These are phyloP conservation scores for Lichtheimia ramosa DNA, from an alignment of 371 early-diverging fungal species.

Conservation along the genomic window DNA sequence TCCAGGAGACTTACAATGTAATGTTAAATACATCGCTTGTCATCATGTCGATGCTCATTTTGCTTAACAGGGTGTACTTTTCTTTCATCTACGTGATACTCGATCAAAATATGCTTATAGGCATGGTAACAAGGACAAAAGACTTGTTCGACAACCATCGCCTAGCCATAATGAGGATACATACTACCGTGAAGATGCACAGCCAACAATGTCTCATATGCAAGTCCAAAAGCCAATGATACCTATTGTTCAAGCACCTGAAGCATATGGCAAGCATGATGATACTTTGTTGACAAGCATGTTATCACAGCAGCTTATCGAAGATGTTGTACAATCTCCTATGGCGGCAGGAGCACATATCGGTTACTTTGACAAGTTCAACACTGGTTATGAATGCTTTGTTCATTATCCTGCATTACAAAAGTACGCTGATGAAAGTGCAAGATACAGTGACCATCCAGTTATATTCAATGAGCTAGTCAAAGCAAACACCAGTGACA, in stretches of 20 bases:
- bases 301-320: too few relatives aligned
- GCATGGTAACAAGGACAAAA: background rate
- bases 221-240: background rate
- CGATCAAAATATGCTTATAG: background rate
- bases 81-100: constrained; percentile 13
- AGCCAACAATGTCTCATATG: background rate
- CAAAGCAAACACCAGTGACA: too few relatives aligned
- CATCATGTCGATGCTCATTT: background rate
- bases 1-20: constrained; percentile 38
- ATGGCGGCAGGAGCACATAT: too few relatives aligned
- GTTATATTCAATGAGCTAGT: too few relatives aligned
- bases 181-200: too few relatives aligned
- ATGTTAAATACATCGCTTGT: background rate
- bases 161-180: background rate
- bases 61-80: background rate
- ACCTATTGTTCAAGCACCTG: background rate
- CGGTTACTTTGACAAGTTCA: too few relatives aligned
- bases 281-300: too few relatives aligned
- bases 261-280: background rate
- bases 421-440: background rate
- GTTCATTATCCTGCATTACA: background rate
- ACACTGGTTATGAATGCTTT: background rate
- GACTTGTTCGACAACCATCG: background rate
- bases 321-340: background rate
- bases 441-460: too few relatives aligned